These are phyloP conservation scores for Mucor sp. DNA, from an alignment of 371 early-diverging fungal species.

Conservation along the genomic window DNA sequence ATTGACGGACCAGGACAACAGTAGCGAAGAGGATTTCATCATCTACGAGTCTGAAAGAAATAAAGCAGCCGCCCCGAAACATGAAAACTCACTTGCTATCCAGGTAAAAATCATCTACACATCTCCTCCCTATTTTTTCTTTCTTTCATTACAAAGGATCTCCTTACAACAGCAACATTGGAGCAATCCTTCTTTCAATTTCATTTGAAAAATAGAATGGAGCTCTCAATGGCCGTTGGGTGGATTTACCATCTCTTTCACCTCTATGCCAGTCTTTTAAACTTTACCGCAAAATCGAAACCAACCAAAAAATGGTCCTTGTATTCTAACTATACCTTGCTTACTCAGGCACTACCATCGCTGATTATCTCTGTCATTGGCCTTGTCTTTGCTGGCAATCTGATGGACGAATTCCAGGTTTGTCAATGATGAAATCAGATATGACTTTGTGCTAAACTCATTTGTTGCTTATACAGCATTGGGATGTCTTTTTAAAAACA, in stretches of 20 bases:
- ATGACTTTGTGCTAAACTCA: too few relatives aligned
- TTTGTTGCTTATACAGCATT: constrained; percentile 41
- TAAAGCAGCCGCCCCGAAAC: not conserved
- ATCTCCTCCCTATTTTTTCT: not conserved
- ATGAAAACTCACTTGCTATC: constrained; percentile 17
- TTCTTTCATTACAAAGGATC: not conserved
- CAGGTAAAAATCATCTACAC: constrained; percentile 12
- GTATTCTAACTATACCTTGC: not conserved
- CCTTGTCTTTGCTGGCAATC: constrained; percentile 70
- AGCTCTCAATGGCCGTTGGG: not conserved
- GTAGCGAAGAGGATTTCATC: constrained; percentile 9
- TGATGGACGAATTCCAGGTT: constrained; percentile 71
- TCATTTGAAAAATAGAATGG: not conserved
- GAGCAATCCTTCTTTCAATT: not conserved
- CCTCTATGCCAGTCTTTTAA: not conserved
- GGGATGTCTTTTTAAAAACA: constrained; percentile 67
- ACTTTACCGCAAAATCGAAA: not conserved
- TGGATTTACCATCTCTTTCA: not conserved
- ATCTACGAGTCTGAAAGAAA: constrained; percentile 6
- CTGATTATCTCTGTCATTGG: constrained; percentile 73
- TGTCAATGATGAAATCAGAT: too few relatives aligned
- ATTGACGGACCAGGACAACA: constrained; percentile 2
- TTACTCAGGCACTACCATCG: constrained; percentile 68
- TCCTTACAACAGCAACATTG: not conserved
- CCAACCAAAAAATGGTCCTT: not conserved